Evolutionary conservation across 2,329 filamentous ascomycete species (phyloP), one percentile per base, ranked within the genome.

Genomic region (Tolypocladium tropicale): DNA sequence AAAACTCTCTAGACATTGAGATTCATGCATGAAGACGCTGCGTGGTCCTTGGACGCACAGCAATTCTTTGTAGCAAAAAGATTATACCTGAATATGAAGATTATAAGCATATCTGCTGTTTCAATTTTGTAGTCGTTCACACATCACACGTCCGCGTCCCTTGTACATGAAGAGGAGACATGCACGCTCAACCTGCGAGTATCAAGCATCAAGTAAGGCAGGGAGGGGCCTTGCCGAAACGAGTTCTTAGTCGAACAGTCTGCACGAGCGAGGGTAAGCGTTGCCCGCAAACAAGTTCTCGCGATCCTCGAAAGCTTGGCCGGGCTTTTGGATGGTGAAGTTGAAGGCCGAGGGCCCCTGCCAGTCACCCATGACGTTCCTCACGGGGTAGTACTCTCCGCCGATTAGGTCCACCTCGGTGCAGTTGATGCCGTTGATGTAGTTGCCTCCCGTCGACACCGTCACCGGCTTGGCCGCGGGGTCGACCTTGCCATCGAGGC

Each of bases 281-380:
- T 10, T 33, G 1, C 58, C 56, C 16, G 50, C 9, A 34, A 58
- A 60, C 28, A 56, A 33, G 23, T 57, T 54, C 25, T 30, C 21
- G 9, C 58, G 56, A 33, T 56, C 32, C 41, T 59, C 58, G 53
- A 58, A 56, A 21, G 33, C 48, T 50, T 55, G 7, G 23, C 55
- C 55, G 36, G 55, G 58, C 32, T 51, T 55, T 50, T 56, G 41
- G 18, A 60, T 58, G 2, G 56, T 60, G 32, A 60, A 21, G 21
- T 58, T 58, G 21, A 56, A 57, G 7, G 58, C 56, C 37, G 58
- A 60, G 6, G 56, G 58, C 1, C 58, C 54, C 49, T 53, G 52
- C 58, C 58, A 62, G 55, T 63, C 58, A 0, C 60, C 63, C 56
- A 61, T 63, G 23, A 64, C 62, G 18, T 57, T 63, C 7, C 63